Evolutionary conservation across 148 eudicot species (phyloP).

Genomic region (Bassia scoparia): DNA sequence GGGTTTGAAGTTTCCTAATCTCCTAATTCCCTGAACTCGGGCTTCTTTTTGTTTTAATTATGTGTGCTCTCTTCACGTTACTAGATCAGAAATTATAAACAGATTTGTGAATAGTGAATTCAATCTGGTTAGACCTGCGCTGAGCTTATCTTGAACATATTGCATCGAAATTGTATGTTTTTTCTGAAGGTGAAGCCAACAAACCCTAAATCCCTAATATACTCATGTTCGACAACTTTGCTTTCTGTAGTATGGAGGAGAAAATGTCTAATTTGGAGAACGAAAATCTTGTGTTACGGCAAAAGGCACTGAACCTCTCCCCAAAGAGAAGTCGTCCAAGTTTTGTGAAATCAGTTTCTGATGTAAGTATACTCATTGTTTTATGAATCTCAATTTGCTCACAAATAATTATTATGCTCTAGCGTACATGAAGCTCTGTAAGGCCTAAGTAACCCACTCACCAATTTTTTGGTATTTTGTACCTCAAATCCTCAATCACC

Average conservation of each 20-base stretch:
- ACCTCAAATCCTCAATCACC: not conserved
- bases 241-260: slow-evolving; percentile 64
- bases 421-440: not conserved
- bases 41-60: not conserved
- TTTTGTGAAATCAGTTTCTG: slow-evolving; percentile 54
- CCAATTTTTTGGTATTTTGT: not conserved
- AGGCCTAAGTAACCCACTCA: not conserved
- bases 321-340: slow-evolving; percentile 62
- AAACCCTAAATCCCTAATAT: too few relatives aligned
- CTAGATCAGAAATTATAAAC: too few relatives aligned
- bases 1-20: too few relatives aligned
- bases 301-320: slow-evolving; percentile 62
- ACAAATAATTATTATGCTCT: not conserved
- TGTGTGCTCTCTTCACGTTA: too few relatives aligned
- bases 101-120: too few relatives aligned
- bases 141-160: too few relatives aligned
- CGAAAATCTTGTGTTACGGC: slow-evolving; percentile 87
- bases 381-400: not conserved
- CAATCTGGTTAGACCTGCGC: too few relatives aligned
- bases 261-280: slow-evolving; percentile 70
- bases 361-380: slow-evolving; percentile 68
- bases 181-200: too few relatives aligned
- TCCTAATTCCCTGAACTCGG: not conserved
- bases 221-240: not conserved
- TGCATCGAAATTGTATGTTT: too few relatives aligned